Base-by-base conservation (phyloP, 768 basidiomycete species). In the Leccinum incarnatum region DNA sequence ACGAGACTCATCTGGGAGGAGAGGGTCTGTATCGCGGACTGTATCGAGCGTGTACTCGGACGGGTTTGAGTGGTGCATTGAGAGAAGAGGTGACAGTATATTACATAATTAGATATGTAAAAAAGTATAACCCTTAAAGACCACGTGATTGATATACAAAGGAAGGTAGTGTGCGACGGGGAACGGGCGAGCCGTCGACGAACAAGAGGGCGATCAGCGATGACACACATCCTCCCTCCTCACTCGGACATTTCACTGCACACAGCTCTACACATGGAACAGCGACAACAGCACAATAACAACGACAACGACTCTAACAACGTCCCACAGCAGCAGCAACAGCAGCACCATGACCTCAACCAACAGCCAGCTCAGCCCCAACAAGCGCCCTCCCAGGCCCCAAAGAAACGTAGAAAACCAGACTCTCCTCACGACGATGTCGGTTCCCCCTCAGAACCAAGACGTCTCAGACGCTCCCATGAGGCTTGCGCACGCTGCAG, bases 401-500 rank as follows among this genome's bases (percentile, higher is more conserved):
- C 74, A 60, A 82, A 82, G 74, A 89, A 87, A 73, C 77, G 83
- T 50, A 81, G 80, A 77, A 87, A 87, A 74, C 75, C 76, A 2
- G 85, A 86, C 52, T 75, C 77, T 2, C 78, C 76, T 27, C 78
- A 77, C 12, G 86, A 85, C 55, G 87, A 85, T n/a, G 74, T 75
- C 47, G 67, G 76, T 37, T 74, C 81, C 17, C 76, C 85, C 46
- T 81, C 86, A 56, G 91, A 92, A 73, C 88, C 90, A 47, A 83
- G 92, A 68, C 83, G 91, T 56, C 81, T 94, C 68, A 81, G 92
- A 67, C 85, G 92, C 70, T 92, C 91, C 68, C 92, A 94, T 77
- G 92, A 94, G 77, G 91, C 92, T 62, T 94, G 92, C 79, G 88
- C 92, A 63, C 83, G 92, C 73, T 94, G 92, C 82, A 89, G 92